These are phyloP conservation scores for Rubia balearica DNA, from an alignment of 305 asterid genomes.

Conservation along the genomic window DNA sequence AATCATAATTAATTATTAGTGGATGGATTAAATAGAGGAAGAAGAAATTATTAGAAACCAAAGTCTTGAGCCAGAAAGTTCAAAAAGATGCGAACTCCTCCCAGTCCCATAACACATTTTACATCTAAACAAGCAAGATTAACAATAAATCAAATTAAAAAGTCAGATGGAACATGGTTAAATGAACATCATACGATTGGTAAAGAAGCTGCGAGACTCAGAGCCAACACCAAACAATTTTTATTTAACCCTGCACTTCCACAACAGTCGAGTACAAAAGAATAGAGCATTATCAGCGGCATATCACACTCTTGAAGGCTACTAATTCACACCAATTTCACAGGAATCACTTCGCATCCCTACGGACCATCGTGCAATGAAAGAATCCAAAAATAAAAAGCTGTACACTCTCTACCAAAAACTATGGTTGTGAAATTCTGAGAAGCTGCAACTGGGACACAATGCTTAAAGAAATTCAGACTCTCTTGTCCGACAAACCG, in stretches of 20 bases:
- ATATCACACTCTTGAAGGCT: neutral
- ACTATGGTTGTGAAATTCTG: slow-evolving; percentile 1
- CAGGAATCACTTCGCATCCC: neutral
- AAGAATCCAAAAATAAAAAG: neutral
- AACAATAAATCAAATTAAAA: too few relatives aligned
- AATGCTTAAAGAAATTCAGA: neutral
- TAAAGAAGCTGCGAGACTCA: neutral
- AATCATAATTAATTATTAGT: too few relatives aligned
- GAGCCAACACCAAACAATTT: neutral
- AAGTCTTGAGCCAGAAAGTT: too few relatives aligned
- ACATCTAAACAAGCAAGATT: too few relatives aligned
- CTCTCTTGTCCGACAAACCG: neutral
- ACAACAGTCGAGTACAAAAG: slow-evolving; percentile 2
- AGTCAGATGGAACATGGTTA: too few relatives aligned
- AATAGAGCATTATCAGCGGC: neutral
- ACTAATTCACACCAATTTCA: neutral
- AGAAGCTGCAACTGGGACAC: neutral
- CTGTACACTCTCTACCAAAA: slow-evolving; percentile 11
- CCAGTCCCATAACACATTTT: too few relatives aligned
- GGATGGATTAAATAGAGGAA: too few relatives aligned
- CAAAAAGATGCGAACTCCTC: too few relatives aligned
- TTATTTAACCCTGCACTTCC: neutral
- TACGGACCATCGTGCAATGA: neutral
- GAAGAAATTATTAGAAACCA: too few relatives aligned
- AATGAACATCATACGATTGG: too few relatives aligned